phyloP scores from a whole-genome alignment of 768 basidiomycete genomes.

The Rhodosporidiobolus odoratus region DNA sequence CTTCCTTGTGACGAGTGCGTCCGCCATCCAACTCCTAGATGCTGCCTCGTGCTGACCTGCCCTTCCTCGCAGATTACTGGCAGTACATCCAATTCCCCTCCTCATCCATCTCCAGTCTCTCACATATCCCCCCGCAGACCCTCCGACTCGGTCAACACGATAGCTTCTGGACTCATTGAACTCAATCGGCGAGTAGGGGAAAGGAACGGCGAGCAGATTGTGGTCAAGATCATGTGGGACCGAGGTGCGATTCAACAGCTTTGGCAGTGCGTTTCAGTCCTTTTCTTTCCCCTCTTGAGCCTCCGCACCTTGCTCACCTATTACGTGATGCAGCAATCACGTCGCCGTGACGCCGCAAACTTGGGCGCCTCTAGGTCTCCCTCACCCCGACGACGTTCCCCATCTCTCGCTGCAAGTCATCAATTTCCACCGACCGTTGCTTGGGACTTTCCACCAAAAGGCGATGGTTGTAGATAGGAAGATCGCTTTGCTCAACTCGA shows the following conservation, averaged over 20 bases:
- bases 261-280: conserved; percentile 13
- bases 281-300: no score
- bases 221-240: conserved; percentile 67
- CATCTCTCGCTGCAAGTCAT: conserved; percentile 60
- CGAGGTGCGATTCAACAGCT: conserved; percentile 59
- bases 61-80: conserved; percentile 41
- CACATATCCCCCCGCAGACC: conserved; percentile 47
- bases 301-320: neutral
- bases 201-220: conserved; percentile 52
- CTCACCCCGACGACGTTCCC: conserved; percentile 56
- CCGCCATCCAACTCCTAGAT: no score
- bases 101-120: neutral
- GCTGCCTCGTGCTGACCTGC: neutral
- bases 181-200: conserved; percentile 54
- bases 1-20: conserved; percentile 62
- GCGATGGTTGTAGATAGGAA: conserved; percentile 66
- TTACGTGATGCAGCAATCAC: conserved; percentile 33
- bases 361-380: conserved; percentile 55
- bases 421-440: conserved; percentile 52
- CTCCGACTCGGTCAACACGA: conserved; percentile 54
- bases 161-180: conserved; percentile 55
- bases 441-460: conserved; percentile 65
- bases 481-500: conserved; percentile 60
- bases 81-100: conserved; percentile 42
- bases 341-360: conserved; percentile 41